Evolutionary conservation across 768 basidiomycete species (phyloP), one percentile per base, ranked within the genome.

Genomic region (Suillus paluster): DNA sequence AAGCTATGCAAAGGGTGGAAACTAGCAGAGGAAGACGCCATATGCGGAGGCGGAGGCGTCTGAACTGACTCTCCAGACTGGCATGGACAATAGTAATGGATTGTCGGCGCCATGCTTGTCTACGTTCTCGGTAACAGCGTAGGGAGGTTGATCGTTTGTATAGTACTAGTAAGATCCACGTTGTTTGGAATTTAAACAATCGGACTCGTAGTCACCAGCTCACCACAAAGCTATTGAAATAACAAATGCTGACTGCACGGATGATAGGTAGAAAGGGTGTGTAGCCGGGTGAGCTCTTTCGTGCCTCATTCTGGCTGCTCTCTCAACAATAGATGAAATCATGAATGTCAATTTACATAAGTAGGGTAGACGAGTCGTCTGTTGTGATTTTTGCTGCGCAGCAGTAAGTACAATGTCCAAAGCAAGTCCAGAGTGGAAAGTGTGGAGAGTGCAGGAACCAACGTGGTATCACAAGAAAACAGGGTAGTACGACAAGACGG

Each of bases 1-100:
- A 99, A 86, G 33, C 84, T 84, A 68, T 93, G 85, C 2, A 99
- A 83, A 7, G 90, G 84, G 68, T 96, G 93, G 71, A 95, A 94
- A 67, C 86, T 89, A 68, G 88, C 84, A 0, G 88, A 86, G 0
- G 95, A 94, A 0, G 95, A 93, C 2, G 85, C 78, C 0, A 92
- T 81, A 68, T 87, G 88, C 1, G 91, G 92, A 4, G 88, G 89
- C 12, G 92, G 92, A 12, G 90, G 88, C 2, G 64, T 45, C 25
- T 65, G 67, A 23, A 81, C 73, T 17, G 83, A 83, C 57, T 65
- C 64, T 9, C 59, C 67, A 21, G 88, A 85, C 15, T 88, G 80
- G 72, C 92, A 94, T 42, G 90, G 84, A 67, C 92, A 94, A 68
- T 93, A 89, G 72, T 92, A 94, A 17, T 79, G 74, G 19, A 85